phyloP scores from a whole-genome alignment of 345 rosid genomes.

The Viola odorata region DNA sequence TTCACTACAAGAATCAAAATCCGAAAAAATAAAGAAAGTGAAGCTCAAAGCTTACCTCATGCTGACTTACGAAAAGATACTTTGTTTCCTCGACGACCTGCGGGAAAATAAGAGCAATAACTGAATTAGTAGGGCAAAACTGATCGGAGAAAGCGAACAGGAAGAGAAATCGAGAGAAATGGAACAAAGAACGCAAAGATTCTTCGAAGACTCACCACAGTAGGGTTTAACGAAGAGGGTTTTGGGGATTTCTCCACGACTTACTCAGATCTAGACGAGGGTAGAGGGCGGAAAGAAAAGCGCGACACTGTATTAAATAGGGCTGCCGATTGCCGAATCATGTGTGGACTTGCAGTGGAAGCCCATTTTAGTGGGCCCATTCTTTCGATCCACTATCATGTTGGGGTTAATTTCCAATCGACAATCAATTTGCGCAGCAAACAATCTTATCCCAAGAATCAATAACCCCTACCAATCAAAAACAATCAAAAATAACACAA shows the following conservation, averaged over 20 bases:
- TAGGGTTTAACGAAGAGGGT: neutral
- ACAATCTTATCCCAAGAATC: too few relatives aligned
- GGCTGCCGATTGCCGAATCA: too few relatives aligned
- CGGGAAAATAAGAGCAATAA: conserved; percentile 2
- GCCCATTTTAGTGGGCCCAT: too few relatives aligned
- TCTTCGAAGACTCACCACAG: neutral
- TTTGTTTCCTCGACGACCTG: conserved; percentile 13
- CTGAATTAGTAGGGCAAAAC: neutral
- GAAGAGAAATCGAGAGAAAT: neutral
- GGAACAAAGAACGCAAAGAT: neutral
- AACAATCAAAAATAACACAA: too few relatives aligned
- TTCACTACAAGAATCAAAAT: too few relatives aligned
- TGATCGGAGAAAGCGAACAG: neutral
- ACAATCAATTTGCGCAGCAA: too few relatives aligned
- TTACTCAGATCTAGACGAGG: neutral
- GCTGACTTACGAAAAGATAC: conserved; percentile 12
- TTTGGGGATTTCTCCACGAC: neutral
- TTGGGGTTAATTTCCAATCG: too few relatives aligned
- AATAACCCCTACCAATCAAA: too few relatives aligned
- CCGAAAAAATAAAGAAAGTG: neutral
- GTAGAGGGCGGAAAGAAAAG: neutral
- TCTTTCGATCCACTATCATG: too few relatives aligned
- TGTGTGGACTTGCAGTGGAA: too few relatives aligned
- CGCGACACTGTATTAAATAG: too few relatives aligned
- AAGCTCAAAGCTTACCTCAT: conserved; percentile 33